Evolutionary conservation across 1,284 basidiomycete species (phyloP).

Genomic region (Stereum hirsutum): DNA sequence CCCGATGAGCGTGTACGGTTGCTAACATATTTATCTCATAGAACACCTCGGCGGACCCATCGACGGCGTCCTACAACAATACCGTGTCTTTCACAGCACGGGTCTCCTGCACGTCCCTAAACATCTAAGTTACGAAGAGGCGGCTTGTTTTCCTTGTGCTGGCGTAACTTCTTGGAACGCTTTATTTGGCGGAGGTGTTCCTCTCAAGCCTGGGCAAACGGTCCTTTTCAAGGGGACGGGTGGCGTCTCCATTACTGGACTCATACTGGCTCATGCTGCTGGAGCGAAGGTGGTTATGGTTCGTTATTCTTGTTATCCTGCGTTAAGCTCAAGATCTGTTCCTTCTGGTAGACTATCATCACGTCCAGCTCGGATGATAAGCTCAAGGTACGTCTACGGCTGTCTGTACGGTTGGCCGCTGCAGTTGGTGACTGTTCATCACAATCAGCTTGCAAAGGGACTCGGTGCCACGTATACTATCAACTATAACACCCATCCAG

Average conservation of each 20-base stretch:
- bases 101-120: conserved; percentile 24
- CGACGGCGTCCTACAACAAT: conserved; percentile 28
- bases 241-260: conserved; percentile 17
- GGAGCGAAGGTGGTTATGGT: conserved; percentile 40
- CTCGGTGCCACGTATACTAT: conserved; percentile 27
- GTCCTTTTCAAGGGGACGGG: conserved; percentile 6
- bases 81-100: conserved; percentile 30
- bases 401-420: too few relatives aligned
- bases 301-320: too few relatives aligned
- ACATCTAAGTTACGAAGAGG: conserved; percentile 42
- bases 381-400: conserved; percentile 20
- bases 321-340: background rate
- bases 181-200: conserved; percentile 3
- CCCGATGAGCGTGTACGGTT: too few relatives aligned
- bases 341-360: conserved; percentile 19
- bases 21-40: too few relatives aligned
- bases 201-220: conserved; percentile 6
- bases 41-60: conserved; percentile 7
- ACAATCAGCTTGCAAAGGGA: conserved; percentile 22
- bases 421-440: too few relatives aligned
- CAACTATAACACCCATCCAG: conserved; percentile 22
- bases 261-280: conserved; percentile 12
- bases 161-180: conserved; percentile 8
- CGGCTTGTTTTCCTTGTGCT: conserved; percentile 29
- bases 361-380: conserved; percentile 36